Base-by-base conservation (phyloP, 2,329 filamentous ascomycete species). In the Epicoccum sorghinum region DNA sequence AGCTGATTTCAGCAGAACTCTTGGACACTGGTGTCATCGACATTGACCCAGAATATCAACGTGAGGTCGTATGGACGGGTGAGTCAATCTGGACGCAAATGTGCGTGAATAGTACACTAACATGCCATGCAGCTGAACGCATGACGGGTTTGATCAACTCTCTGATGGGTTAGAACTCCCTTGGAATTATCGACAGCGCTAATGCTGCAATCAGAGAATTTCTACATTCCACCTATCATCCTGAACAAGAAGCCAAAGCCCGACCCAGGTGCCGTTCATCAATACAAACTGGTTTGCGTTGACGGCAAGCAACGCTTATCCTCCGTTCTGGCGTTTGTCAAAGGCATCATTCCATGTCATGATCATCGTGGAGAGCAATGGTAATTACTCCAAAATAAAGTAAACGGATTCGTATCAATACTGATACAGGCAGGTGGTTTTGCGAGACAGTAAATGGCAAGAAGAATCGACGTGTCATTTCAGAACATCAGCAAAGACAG, bases 291-390 rank as follows among this genome's bases (percentile, higher is more conserved):
- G 9, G 69, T 77, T 14, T 80, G 78, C 54, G 73, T 81, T 7
- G 78, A 81, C 62, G 79, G 79, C 4, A 81, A 81, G 62, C 79
- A 82, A 59, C 75, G 79, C 12, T 63, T 82, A 4, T 77, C 78
- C 2, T 80, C 78, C 1, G 67, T 81, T 13, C 61, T 66, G 12
- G 76, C 75, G 14, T 82, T 81, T 44, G 72, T 80, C 56, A 72
- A 70, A 22, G 79, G 79, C 2, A 60, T 74, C 23, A 78, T 82
- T 37, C 75, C 76, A 4, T 78, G 78, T 46, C 66, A 73, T 22
- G 79, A 81, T 41, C 63, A 68, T 23, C 66, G 67, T 4, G 69
- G 72, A 8, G 70, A 73, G 45, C 79, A 76, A 61, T 81, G 78
- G 79, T 78, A 67, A 7, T 6, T 33, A 37, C 18, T 18, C 18